Evolutionary conservation across 1,284 basidiomycete species (phyloP), one percentile per base, ranked within the genome.

Genomic region (Pulveroboletus sp.): DNA sequence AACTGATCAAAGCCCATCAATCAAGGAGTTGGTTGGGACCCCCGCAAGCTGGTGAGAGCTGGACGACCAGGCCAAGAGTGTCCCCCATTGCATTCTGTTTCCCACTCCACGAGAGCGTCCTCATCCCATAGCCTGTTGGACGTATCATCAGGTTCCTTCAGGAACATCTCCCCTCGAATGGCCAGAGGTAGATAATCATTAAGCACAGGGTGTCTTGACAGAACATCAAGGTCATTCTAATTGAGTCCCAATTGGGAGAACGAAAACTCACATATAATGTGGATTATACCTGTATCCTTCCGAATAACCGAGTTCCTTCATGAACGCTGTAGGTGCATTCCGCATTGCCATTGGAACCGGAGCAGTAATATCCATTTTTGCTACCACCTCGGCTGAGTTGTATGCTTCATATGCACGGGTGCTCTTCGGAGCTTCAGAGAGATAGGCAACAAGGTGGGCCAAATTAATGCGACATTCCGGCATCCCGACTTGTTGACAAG

Each of bases 241-340:
- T 35, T 20, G 2, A 31, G 17, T 31, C 45, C 26, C 18, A 39
- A 24, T 20, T 3, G 20, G n/a, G 9, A 43, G 22, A 14, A 75
- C 88, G 9, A 43, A 22, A 14, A 75, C 88, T 67, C 74, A 91
- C 77, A 74, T 76, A 69, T 83, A 96, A 22, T 79, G 78, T 0
- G 94, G 94, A 69, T 96, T 91, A 70, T 96, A 96, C 49, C 74
- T 72, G 65, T 94, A 94, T 26, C 80, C 83, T 51, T 83, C 77
- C 2, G 84, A 84, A 66, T 92, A 94, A 7, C 89, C 91, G 1
- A 96, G 78, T 20, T 88, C 81, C 66, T 88, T 87, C 92, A 96
- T 93, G 28, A 96, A 72, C 33, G 68, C 72, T 7, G 94, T 96
- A 3, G 94, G 93, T 2, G 93, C 93, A 70, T 96, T 96, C n/a